Evolutionary conservation across 495 filamentous ascomycete genomes (phyloP).

Genomic region (Lasiosphaeria miniovina): DNA sequence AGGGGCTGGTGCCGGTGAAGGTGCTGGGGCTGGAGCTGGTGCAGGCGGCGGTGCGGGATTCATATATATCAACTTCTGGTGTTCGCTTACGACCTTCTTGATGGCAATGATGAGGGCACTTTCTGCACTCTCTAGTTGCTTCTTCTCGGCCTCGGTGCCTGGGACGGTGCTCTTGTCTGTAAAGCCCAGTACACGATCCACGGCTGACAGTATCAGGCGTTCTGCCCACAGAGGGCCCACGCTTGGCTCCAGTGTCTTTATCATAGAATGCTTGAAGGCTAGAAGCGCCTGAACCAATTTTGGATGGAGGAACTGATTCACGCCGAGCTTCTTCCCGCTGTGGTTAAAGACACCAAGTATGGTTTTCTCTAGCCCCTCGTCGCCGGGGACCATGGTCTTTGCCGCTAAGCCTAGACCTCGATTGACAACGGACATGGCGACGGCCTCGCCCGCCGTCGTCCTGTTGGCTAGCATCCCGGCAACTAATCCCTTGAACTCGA

Average conservation of each 20-base stretch:
- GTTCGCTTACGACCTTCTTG: slow-evolving; percentile 18
- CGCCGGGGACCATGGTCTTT: slow-evolving; percentile 22
- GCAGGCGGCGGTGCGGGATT: slow-evolving; percentile 7
- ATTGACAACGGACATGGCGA: slow-evolving; percentile 36
- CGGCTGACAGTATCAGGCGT: slow-evolving; percentile 33
- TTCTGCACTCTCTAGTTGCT: slow-evolving; percentile 27
- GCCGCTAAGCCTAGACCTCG: slow-evolving; percentile 30
- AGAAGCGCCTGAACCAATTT: slow-evolving; percentile 23
- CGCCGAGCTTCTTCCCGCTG: slow-evolving; percentile 19
- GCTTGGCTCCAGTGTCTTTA: slow-evolving; percentile 23
- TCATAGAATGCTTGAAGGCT: slow-evolving; percentile 28
- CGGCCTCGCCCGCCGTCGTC: slow-evolving; percentile 16
- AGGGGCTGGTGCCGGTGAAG: slow-evolving; percentile 1
- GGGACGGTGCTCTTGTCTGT: slow-evolving; percentile 29
- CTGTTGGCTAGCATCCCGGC: slow-evolving; percentile 23
- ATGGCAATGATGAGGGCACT: slow-evolving; percentile 28
- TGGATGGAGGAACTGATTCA: slow-evolving; percentile 25
- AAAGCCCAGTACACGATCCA: slow-evolving; percentile 38
- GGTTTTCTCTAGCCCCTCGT: slow-evolving; percentile 28
- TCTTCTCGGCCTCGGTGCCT: slow-evolving; percentile 22
- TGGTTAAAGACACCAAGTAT: slow-evolving; percentile 30
- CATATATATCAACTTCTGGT: slow-evolving; percentile 20
- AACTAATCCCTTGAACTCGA: slow-evolving; percentile 31
- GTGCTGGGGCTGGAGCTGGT: slow-evolving; percentile 1
- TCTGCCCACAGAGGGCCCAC: slow-evolving; percentile 29